These are phyloP conservation scores for Fusarium sarcochroum DNA, from an alignment of 2,329 filamentous ascomycete species.

Conservation along the genomic window DNA sequence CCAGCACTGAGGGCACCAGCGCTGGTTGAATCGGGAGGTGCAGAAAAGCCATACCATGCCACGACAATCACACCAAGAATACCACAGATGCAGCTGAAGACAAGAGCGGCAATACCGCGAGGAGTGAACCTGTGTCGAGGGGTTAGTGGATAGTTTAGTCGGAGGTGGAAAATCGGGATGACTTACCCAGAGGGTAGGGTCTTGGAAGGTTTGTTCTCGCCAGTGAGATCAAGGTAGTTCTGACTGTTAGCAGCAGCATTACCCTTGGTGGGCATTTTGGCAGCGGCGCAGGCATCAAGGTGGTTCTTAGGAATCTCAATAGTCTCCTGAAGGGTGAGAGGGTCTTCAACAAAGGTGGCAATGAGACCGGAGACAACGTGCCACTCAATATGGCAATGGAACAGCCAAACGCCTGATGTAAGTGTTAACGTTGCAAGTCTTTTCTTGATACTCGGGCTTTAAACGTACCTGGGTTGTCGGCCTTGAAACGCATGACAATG, in stretches of 20 bases:
- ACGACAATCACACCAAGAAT: constrained; percentile 78
- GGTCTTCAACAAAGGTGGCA: constrained; percentile 75
- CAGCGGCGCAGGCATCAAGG: constrained; percentile 69
- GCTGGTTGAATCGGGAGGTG: constrained; percentile 31
- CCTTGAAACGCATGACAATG: constrained; percentile 76
- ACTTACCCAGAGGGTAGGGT: constrained; percentile 73
- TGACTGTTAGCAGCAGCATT: constrained; percentile 82
- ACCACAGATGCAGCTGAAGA: constrained; percentile 79
- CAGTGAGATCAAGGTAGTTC: constrained; percentile 73
- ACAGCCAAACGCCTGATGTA: constrained; percentile 72
- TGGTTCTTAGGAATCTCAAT: constrained; percentile 73
- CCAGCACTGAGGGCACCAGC: constrained; percentile 34
- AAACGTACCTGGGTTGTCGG: constrained; percentile 73
- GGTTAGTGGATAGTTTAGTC: background rate
- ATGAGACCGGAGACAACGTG: constrained; percentile 77
- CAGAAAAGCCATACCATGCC: constrained; percentile 71
- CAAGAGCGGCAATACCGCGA: constrained; percentile 80
- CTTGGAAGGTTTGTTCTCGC: constrained; percentile 68
- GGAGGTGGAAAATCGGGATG: background rate
- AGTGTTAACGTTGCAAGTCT: background rate
- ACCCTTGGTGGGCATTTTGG: constrained; percentile 67
- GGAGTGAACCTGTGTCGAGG: constrained; percentile 69
- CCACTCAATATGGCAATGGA: constrained; percentile 89
- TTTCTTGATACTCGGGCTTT: background rate
- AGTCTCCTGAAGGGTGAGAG: constrained; percentile 71